Percentiles rank a stretch among this genome's conserved stretches.
Conservation (phyloP, 192 early-diverging fungal genomes). For the Umbelopsis isabellina region DNA sequence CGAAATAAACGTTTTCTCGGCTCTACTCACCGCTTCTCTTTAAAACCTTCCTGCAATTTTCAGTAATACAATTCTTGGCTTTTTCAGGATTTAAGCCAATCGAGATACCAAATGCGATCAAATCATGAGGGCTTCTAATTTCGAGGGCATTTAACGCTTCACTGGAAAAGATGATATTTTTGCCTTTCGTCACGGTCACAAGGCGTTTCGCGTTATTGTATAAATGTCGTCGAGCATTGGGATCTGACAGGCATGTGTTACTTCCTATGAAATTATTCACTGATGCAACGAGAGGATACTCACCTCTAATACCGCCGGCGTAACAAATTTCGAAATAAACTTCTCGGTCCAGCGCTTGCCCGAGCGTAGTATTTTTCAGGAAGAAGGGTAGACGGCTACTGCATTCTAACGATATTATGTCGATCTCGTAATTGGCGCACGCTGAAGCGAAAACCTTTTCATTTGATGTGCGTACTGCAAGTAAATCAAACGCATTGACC, state of each 20-base stretch:
- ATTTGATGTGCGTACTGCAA: slow-evolving; percentile 72
- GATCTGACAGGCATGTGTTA: slow-evolving; percentile 47
- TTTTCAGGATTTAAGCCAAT: slow-evolving; percentile 32
- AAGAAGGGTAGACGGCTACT: slow-evolving; percentile 66
- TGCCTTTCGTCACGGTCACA: slow-evolving; percentile 72
- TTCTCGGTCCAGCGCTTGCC: slow-evolving; percentile 71
- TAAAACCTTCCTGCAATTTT: slow-evolving; percentile 32
- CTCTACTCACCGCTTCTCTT: slow-evolving; percentile 37
- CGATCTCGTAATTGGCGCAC: slow-evolving; percentile 70
- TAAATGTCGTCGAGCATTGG: slow-evolving; percentile 58
- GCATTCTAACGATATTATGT: slow-evolving; percentile 83
- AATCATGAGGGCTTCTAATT: slow-evolving; percentile 74
- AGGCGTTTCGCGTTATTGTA: slow-evolving; percentile 69
- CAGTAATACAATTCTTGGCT: slow-evolving; percentile 19
- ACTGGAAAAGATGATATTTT: slow-evolving; percentile 76
- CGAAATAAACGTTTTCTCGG: neutral
- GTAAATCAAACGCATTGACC: slow-evolving; percentile 60
- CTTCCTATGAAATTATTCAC: neutral
- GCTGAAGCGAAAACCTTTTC: slow-evolving; percentile 76
- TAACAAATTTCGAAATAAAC: slow-evolving; percentile 83
- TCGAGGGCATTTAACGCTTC: slow-evolving; percentile 73
- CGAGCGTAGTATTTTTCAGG: slow-evolving; percentile 66
- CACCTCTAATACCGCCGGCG: slow-evolving; percentile 66
- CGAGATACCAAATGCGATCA: slow-evolving; percentile 67
- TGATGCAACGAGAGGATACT: neutral